Base-by-base conservation (phyloP, 331 rosid species). In the Malus hybrid region DNA sequence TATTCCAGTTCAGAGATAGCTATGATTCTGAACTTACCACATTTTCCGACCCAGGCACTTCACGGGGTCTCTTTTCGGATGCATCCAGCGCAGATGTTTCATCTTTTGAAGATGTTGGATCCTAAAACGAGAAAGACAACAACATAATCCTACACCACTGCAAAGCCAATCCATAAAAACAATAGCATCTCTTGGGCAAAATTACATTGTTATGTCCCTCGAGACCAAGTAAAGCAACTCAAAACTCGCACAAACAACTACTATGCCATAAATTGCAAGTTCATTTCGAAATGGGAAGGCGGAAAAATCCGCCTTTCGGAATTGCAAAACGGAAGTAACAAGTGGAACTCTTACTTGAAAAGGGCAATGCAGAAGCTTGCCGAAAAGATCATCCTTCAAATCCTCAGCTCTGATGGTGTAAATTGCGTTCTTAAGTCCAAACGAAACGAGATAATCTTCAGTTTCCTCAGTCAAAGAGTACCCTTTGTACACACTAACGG, bases 401-500 rank as follows among this genome's bases (percentile, higher is more conserved):
- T 94, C 97, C 27, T 84, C 82, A 22, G 88, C 96, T 79, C 86
- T 80, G 65, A 92, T 84, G 29, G 97, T 90, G 83, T 94, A 94
- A 34, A 92, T 28, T 19, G 97, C 96, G 83, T 89, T 88, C 83
- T 87, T 86, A 27, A 94, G 93, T 67, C 99, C 99, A 48, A 75
- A 81, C 0, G 96, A 73, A 52, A 71, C 73, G 68, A 94, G 97
- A 84, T 87, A 86, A 3, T 90, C 93, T 82, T 84, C 89, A 2
- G 92, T 76, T n/a, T 92, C 93, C 81, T 87, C 86, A 4, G 93
- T 80, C 85, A 94, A 82, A 24, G 84, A 77, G 80, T 83, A 73
- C 27, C 99, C 99, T 83, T 94, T 94, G 83, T 80, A 92, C 79
- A 92, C 97, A 84, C 95, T 90, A 63, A 87, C 96, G 12, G 97